Evolutionary conservation across 164 flowering plant genomes (phyloP).

Genomic region (Aristolochia fimbriata): DNA sequence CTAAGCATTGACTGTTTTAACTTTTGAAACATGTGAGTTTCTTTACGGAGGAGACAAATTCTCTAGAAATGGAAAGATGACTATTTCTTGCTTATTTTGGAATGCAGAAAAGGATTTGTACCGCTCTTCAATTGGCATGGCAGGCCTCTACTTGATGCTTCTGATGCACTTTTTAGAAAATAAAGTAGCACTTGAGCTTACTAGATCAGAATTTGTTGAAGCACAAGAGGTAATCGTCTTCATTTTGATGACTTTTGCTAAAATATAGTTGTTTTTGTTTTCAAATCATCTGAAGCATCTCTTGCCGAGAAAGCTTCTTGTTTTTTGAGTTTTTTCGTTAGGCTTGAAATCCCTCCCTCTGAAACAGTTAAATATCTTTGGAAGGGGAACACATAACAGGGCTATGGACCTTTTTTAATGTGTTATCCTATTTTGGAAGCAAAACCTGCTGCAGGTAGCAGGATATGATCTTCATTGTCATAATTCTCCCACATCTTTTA

Average conservation of each 20-base stretch:
- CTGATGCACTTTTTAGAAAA: conserved; percentile 92
- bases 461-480: too few species aligned
- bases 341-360: too few species aligned
- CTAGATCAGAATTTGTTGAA: conserved; percentile 79
- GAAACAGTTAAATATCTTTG: too few species aligned
- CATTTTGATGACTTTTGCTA: not conserved
- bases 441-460: too few species aligned
- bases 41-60: not conserved
- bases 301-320: not conserved
- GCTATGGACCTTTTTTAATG: too few species aligned
- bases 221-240: conserved; percentile 66
- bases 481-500: too few species aligned
- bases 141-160: conserved; percentile 81
- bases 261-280: not conserved
- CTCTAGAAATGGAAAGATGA: not conserved
- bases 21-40: not conserved
- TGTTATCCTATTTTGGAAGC: too few species aligned
- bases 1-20: too few species aligned
- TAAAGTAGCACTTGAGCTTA: conserved; percentile 82
- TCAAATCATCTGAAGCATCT: not conserved
- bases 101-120: conserved; percentile 73
- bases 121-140: conserved; percentile 84
- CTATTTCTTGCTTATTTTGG: conserved; percentile 10
- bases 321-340: too few species aligned
- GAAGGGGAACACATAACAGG: too few species aligned